Base-by-base conservation (phyloP, 495 filamentous ascomycete genomes). In the Paragyromitra xinjiangensis region DNA sequence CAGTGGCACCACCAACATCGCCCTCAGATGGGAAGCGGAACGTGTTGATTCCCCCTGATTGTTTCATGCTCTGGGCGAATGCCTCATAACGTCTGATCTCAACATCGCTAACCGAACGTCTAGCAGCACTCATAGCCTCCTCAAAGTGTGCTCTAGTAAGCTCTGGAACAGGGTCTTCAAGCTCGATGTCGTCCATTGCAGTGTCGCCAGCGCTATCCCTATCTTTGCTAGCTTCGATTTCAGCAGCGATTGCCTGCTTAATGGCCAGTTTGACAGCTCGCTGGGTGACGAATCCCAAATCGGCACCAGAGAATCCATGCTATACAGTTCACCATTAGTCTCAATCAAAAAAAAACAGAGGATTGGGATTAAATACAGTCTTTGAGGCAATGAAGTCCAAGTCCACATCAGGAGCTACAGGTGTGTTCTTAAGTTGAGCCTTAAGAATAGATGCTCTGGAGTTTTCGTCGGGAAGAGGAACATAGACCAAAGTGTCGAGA, bases 191-290 rank as follows among this genome's bases (percentile, higher is more conserved):
- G 73, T 94, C 93, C 80, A 93, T 92, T 64, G 93, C 92, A 88
- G 92, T 92, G 81, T 92, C 90, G 75, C 93, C 95, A 75, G 90
- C 92, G 71, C 92, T 94, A 84, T 97, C 95, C 73, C 92, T 94
- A 77, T 90, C 90, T 88, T 96, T 97, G 78, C 87, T 86, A 75
- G 92, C 91, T 87, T 97, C 92, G 76, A 99, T 97, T 68, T 98
- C 94, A 64, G 87, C 83, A 11, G 89, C 85, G 84, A 99, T 99
- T n/a, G 94, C 89, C 85, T 99, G 91, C 89, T 98, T 99, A 87
- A 99, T 99, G 76, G 95, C 95, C 80, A 99, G 90, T 89, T 99
- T 99, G 88, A 97, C 95, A 74, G 95, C 95, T 83, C 95, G 94
- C 87, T 99, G 95, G 26, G 95, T 97, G 83, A 99, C 92, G 87